Evolutionary conservation across 768 basidiomycete genomes (phyloP), one percentile per base, ranked within the genome.

Genomic region (Suillus plorans): DNA sequence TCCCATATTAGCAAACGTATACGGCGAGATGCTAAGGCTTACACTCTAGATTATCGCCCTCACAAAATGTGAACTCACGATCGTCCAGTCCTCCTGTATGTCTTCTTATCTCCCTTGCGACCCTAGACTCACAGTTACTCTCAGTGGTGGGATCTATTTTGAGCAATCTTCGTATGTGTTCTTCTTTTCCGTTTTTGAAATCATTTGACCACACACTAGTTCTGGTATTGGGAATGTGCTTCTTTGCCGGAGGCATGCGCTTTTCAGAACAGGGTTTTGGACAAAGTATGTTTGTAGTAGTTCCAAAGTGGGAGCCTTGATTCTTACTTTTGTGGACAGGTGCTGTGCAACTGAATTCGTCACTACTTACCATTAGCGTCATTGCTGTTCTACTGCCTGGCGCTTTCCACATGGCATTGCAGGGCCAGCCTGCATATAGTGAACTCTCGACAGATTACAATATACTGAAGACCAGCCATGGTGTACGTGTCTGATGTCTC

Each of bases 191-290:
- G 4, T 52, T 1, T 18, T n/a, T 25, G n/a, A 25, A 44, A 1
- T 7, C 60, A 34, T 42, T 61, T 65, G 64, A 60, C 58, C 47
- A 42, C 56, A 20, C 57, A 22, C 25, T 52, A 93, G 91, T 95
- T 2, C 85, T 95, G 47, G 92, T 95, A 20, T 83, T 94, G 13
- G 93, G 93, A 20, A 85, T 94, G 75, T 92, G 91, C 69, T 92
- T 94, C 77, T 90, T 94, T 66, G 92, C 91, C 0, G 92, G 92
- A 16, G 92, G 92, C 0, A 70, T 88, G 67, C 83, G 85, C 16
- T 94, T 89, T 68, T 86, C 89, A 3, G 90, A 94, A 71, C 92
- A 94, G 74, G 89, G 85, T 1, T 92, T 92, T 66, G 87, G 91
- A 66, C 73, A 81, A 4, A 87, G 91, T 92, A 69, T 62, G 87